Evolutionary conservation across 129 eudicot genomes (phyloP).

Genomic region (Flaveria robusta): DNA sequence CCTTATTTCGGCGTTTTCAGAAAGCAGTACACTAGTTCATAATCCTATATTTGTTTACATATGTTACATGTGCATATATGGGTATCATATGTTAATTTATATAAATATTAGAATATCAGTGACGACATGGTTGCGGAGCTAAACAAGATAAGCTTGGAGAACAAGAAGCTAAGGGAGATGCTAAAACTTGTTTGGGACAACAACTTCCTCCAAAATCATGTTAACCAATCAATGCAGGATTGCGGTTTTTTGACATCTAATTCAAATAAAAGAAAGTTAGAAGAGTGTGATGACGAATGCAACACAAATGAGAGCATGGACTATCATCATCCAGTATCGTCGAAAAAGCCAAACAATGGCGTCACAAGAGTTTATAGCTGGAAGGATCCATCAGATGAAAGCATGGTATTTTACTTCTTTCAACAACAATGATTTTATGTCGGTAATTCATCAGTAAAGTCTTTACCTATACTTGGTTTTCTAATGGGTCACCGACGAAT

Average conservation of each 20-base stretch:
- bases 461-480: too few species aligned
- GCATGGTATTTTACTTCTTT: slow-evolving; percentile 41
- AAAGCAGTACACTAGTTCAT: too few species aligned
- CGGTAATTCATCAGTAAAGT: too few species aligned
- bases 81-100: not conserved
- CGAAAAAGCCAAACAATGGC: slow-evolving; percentile 11
- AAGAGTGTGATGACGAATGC: slow-evolving; percentile 15
- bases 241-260: not conserved
- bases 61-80: not conserved
- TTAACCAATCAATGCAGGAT: slow-evolving; percentile 25
- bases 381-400: slow-evolving; percentile 54
- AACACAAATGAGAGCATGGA: not conserved
- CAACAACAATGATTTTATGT: not conserved
- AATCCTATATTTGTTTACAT: too few species aligned
- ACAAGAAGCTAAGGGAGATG: slow-evolving; percentile 54
- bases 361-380: slow-evolving; percentile 37
- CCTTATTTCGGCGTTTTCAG: too few species aligned
- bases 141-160: slow-evolving; percentile 41
- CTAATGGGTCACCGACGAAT: too few species aligned
- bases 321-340: slow-evolving; percentile 18
- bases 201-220: slow-evolving; percentile 37
- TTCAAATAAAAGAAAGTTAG: slow-evolving; percentile 43
- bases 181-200: slow-evolving; percentile 34
- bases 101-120: not conserved
- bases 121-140: slow-evolving; percentile 20